Conservation (phyloP, 352 stramenopile genomes). For the Thalassiosira mediterranea region DNA sequence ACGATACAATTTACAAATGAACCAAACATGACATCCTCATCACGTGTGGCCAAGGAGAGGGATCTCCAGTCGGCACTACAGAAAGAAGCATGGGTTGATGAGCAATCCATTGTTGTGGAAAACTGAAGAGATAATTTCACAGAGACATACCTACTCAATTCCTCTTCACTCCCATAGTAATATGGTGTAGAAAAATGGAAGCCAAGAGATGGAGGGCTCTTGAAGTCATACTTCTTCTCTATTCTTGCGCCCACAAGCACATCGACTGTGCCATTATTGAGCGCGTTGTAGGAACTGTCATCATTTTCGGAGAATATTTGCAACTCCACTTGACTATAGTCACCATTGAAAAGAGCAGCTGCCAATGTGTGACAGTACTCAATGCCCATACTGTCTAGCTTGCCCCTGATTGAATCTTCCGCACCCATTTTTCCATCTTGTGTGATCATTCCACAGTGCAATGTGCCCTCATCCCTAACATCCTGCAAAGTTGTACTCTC, state of each 20-base stretch:
- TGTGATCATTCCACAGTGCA: conserved; percentile 21
- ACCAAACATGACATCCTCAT: conserved; percentile 39
- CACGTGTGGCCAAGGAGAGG: conserved; percentile 33
- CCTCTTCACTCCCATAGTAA: conserved; percentile 17
- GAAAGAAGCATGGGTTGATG: too few relatives aligned
- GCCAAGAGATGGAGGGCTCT: not conserved
- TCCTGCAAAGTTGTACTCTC: not conserved
- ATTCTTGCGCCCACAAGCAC: conserved; percentile 20
- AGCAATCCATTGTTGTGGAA: not conserved
- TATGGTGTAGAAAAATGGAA: conserved; percentile 29
- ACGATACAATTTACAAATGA: conserved; percentile 44
- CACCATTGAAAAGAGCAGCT: conserved; percentile 30
- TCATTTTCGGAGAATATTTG: conserved; percentile 7
- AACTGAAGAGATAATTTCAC: not conserved
- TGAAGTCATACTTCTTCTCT: conserved; percentile 18
- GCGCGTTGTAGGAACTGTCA: conserved; percentile 3
- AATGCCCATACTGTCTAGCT: conserved; percentile 11
- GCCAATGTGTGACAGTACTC: conserved; percentile 20
- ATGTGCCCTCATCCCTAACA: conserved; percentile 7
- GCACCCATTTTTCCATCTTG: not conserved
- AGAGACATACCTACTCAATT: conserved; percentile 5
- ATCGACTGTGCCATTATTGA: conserved; percentile 25
- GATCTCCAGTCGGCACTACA: conserved; percentile 25
- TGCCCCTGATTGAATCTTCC: not conserved
- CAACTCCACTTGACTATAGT: conserved; percentile 5